A percentile compares a stretch with the other conserved stretches of the same genome.
phyloP scores from a whole-genome alignment of 1,284 basidiomycete species.

The Melampsora americana region DNA sequence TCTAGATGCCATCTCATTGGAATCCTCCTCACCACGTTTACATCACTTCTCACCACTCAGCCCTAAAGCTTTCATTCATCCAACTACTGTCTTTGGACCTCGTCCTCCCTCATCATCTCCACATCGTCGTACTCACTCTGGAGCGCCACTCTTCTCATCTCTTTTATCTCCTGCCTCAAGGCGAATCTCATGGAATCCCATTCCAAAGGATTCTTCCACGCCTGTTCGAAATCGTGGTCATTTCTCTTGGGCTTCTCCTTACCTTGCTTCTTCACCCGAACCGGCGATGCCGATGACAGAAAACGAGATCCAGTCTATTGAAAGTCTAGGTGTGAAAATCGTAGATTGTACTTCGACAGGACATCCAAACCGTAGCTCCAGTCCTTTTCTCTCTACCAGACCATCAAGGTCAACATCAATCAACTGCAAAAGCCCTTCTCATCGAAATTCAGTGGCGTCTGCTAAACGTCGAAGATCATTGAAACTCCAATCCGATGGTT shows the following conservation, averaged over 20 bases:
- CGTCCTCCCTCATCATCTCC: neutral
- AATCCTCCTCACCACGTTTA: neutral
- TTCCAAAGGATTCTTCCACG: neutral
- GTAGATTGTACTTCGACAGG: neutral
- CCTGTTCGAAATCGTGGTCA: neutral
- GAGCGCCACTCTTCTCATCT: neutral
- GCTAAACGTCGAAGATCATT: conserved; percentile 4
- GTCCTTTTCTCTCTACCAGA: neutral
- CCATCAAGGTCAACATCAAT: neutral
- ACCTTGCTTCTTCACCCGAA: neutral
- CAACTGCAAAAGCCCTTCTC: neutral
- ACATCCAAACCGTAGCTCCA: neutral
- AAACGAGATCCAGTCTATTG: conserved; percentile 8
- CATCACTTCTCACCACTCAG: conserved; percentile 7
- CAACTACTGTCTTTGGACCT: neutral
- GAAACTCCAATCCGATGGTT: neutral
- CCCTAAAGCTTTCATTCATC: neutral
- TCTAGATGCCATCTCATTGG: neutral
- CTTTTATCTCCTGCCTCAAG: neutral
- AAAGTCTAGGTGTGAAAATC: conserved; percentile 24
- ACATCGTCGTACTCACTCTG: conserved; percentile 4
- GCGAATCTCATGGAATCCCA: neutral
- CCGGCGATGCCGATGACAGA: neutral
- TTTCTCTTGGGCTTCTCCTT: neutral
- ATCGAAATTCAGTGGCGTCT: neutral